Percentiles rank a stretch among this genome's conserved stretches.
phyloP scores from a whole-genome alignment of 2,329 filamentous ascomycete genomes.

The Monosporascus sp. region DNA sequence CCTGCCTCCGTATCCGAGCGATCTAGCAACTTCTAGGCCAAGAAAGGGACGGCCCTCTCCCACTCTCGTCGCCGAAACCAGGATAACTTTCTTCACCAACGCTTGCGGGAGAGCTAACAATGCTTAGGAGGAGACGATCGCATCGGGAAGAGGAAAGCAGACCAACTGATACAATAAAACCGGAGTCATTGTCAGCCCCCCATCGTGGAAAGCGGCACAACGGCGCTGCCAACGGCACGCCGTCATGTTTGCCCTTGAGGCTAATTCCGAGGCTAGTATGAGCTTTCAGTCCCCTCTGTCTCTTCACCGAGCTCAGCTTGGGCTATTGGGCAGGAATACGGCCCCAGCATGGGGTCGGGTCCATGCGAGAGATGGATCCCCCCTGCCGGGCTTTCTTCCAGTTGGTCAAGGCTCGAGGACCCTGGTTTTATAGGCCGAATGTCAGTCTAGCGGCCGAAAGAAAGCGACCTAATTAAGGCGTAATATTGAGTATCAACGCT shows the following conservation, averaged over 20 bases:
- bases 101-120: not conserved
- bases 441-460: not conserved
- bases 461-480: not conserved
- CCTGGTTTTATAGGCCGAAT: slow-evolving; percentile 13
- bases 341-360: slow-evolving; percentile 22
- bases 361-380: slow-evolving; percentile 33
- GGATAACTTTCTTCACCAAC: not conserved
- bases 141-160: not conserved
- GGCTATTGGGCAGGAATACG: slow-evolving; percentile 35
- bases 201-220: not conserved
- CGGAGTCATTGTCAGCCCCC: not conserved
- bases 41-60: slow-evolving; percentile 1
- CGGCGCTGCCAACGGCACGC: slow-evolving; percentile 4
- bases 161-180: slow-evolving; percentile 4
- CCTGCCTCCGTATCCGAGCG: not conserved
- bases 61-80: not conserved
- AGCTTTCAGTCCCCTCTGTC: slow-evolving; percentile 6
- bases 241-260: slow-evolving; percentile 28
- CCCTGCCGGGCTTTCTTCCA: slow-evolving; percentile 35
- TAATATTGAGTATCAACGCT: not conserved
- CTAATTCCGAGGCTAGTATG: slow-evolving; percentile 27
- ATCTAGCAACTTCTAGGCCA: not conserved
- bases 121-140: not conserved
- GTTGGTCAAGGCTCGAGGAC: slow-evolving; percentile 34
- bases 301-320: slow-evolving; percentile 20